phyloP scores from a whole-genome alignment of 345 rosid genomes.

The Tarenaya hassleriana region DNA sequence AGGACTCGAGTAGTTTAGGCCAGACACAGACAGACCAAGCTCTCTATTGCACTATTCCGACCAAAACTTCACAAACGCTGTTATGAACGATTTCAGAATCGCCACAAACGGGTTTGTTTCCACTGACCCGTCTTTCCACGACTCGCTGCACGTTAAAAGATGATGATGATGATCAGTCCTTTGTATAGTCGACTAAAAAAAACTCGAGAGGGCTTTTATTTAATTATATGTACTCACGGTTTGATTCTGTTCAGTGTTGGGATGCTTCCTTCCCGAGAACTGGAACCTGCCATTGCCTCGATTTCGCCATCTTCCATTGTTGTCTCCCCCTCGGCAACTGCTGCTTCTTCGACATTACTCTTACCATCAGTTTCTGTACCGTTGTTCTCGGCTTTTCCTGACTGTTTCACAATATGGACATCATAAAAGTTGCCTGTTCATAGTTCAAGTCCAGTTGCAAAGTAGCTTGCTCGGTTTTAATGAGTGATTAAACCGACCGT shows the following conservation, averaged over 20 bases:
- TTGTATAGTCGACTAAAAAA: background rate
- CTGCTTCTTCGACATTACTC: slow-evolving; percentile 12
- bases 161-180: slow-evolving; percentile 10
- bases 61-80: slow-evolving; percentile 73
- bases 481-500: slow-evolving; percentile 9
- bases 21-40: slow-evolving; percentile 1
- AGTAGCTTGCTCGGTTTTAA: slow-evolving; percentile 1
- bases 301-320: slow-evolving; percentile 22
- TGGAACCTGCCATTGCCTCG: slow-evolving; percentile 26
- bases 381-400: slow-evolving; percentile 21
- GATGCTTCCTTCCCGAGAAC: slow-evolving; percentile 32
- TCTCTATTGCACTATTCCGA: slow-evolving; percentile 38
- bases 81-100: slow-evolving; percentile 44
- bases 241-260: slow-evolving; percentile 60
- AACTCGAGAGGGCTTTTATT: background rate
- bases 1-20: slow-evolving; percentile 13
- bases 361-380: slow-evolving; percentile 10
- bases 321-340: slow-evolving; percentile 19
- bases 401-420: slow-evolving; percentile 36
- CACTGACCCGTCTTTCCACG: slow-evolving; percentile 53
- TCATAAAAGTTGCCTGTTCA: slow-evolving; percentile 9
- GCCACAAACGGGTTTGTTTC: slow-evolving; percentile 49
- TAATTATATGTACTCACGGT: slow-evolving; percentile 46
- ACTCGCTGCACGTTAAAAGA: slow-evolving; percentile 45
- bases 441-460: background rate